Evolutionary conservation across 2,329 filamentous ascomycete genomes (phyloP).

Genomic region (Triangularia setosa): DNA sequence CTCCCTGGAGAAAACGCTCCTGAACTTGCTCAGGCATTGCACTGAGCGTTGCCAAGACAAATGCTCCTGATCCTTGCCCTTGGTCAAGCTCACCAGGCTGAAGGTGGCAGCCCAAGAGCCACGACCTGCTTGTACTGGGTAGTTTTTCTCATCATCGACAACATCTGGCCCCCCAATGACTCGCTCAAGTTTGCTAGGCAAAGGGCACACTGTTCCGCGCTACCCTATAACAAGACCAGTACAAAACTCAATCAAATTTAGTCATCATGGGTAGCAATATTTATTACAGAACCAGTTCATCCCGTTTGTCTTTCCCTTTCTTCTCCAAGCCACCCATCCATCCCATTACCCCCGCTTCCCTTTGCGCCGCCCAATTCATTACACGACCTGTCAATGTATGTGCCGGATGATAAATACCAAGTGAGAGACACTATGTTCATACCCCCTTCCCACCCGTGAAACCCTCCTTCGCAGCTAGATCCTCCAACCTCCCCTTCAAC

Average conservation of each 20-base stretch:
- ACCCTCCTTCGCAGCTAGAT: conserved; percentile 15
- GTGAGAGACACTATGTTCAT: neutral
- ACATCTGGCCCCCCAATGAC: too few relatives aligned
- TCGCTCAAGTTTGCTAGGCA: too few relatives aligned
- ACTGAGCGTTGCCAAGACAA: neutral
- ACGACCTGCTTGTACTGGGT: neutral
- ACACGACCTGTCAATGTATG: neutral
- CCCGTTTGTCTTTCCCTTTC: neutral
- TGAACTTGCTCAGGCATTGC: neutral
- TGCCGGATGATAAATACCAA: neutral
- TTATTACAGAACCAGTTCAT: neutral
- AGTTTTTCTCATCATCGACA: too few relatives aligned
- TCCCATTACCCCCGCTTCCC: neutral
- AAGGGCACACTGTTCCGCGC: neutral
- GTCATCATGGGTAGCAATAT: neutral
- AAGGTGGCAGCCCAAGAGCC: neutral
- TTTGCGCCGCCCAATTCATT: neutral
- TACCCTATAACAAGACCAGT: neutral
- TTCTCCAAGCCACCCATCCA: too few relatives aligned
- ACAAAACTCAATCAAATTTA: neutral
- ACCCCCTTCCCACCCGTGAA: conserved; percentile 12
- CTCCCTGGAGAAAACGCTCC: neutral
- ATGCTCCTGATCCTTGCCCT: neutral
- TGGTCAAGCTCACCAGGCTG: neutral
- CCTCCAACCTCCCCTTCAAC: conserved; percentile 21